Percentiles rank a stretch among this genome's conserved stretches.
Conservation (phyloP, 176 grass and related monocot species). For the Oryza officinalis region DNA sequence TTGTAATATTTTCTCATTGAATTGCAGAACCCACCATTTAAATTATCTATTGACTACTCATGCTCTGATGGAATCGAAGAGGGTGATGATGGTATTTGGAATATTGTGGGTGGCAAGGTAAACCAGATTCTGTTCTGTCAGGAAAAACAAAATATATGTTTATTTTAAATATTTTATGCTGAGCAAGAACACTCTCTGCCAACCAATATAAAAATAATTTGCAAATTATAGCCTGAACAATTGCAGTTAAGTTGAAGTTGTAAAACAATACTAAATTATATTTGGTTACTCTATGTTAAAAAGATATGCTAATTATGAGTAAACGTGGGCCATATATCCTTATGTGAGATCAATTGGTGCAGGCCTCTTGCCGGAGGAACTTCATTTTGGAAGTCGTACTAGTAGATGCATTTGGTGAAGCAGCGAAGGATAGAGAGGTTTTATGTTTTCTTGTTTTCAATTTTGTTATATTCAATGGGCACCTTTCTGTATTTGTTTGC, state of each 20-base stretch:
- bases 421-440: conserved; percentile 74
- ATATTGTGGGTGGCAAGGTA: conserved; percentile 96
- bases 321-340: not conserved
- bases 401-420: conserved; percentile 65
- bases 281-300: conserved; percentile 4
- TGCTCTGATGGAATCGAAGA: conserved; percentile 81
- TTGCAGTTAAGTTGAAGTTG: conserved; percentile 9
- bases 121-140: conserved; percentile 1
- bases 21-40: conserved; percentile 78
- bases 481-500: conserved; percentile 32
- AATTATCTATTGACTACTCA: conserved; percentile 76
- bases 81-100: conserved; percentile 83
- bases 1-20: conserved; percentile 4
- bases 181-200: not conserved
- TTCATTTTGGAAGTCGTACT: conserved; percentile 82
- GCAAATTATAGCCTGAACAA: conserved; percentile 23
- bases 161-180: conserved; percentile 2
- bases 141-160: not conserved
- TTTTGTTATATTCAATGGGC: not conserved
- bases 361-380: conserved; percentile 93
- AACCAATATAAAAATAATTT: not conserved
- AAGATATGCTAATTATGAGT: not conserved
- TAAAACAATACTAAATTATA: not conserved
- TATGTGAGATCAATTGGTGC: conserved; percentile 39
- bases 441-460: not conserved